Evolutionary conservation across 352 stramenopile genomes (phyloP).

Genomic region (Pythium plurisporium): DNA sequence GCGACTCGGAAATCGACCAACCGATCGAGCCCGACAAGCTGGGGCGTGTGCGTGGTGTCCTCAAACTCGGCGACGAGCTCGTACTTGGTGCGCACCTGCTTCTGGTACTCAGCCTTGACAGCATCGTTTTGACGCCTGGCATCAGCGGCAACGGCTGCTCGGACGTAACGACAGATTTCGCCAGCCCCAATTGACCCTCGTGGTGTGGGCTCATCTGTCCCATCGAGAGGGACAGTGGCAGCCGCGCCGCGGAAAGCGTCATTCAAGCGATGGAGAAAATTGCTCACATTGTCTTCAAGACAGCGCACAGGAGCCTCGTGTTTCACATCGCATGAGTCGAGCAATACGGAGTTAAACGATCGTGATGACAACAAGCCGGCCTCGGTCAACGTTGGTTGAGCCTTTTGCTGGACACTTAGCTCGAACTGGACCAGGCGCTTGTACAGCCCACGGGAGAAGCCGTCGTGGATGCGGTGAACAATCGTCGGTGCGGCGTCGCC

Average conservation of each 20-base stretch:
- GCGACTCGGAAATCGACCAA: constrained; percentile 40
- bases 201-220: constrained; percentile 19
- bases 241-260: constrained; percentile 61
- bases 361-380: constrained; percentile 17
- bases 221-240: constrained; percentile 20
- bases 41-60: constrained; percentile 51
- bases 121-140: constrained; percentile 35
- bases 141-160: constrained; percentile 29
- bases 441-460: constrained; percentile 35
- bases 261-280: constrained; percentile 55
- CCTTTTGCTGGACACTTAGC: background rate
- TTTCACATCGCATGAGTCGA: constrained; percentile 49
- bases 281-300: constrained; percentile 41
- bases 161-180: constrained; percentile 44
- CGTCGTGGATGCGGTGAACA: constrained; percentile 38
- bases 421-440: constrained; percentile 26
- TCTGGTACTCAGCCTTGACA: constrained; percentile 44
- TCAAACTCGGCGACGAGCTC: constrained; percentile 50
- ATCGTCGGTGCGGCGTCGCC: constrained; percentile 33
- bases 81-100: constrained; percentile 56
- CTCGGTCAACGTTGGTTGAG: constrained; percentile 14
- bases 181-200: constrained; percentile 22
- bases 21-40: constrained; percentile 25
- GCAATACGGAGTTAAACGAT: constrained; percentile 38
- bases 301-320: constrained; percentile 34